phyloP scores from a whole-genome alignment of 164 flowering plant species.

The Piper betle region DNA sequence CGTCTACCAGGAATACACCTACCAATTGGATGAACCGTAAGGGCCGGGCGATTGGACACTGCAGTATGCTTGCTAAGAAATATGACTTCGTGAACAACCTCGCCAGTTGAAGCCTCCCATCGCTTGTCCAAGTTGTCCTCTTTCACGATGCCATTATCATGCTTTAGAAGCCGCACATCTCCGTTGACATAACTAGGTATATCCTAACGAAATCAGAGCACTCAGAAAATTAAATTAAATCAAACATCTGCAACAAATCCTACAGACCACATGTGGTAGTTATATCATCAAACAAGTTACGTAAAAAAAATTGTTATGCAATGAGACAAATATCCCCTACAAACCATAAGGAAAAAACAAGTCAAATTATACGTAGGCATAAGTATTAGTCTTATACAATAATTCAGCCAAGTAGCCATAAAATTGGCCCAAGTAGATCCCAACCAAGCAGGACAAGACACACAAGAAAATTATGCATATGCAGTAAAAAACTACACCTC shows the following conservation, averaged over 20 bases:
- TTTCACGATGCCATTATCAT: constrained; percentile 44
- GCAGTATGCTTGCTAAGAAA: constrained; percentile 82
- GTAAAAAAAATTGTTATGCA: background rate
- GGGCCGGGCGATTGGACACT: constrained; percentile 74
- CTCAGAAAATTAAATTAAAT: background rate
- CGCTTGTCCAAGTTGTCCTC: constrained; percentile 74
- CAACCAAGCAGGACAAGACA: too few relatives aligned
- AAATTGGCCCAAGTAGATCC: too few relatives aligned
- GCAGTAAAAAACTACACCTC: too few relatives aligned
- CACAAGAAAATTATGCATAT: too few relatives aligned
- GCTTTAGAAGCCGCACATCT: constrained; percentile 50
- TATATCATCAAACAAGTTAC: background rate
- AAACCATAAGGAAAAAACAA: too few relatives aligned
- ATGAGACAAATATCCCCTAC: background rate
- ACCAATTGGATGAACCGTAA: constrained; percentile 95
- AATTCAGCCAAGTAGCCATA: too few relatives aligned
- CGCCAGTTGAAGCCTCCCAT: constrained; percentile 73
- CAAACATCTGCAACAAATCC: background rate
- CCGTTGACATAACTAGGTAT: constrained; percentile 47
- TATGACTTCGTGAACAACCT: constrained; percentile 59
- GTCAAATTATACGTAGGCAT: too few relatives aligned
- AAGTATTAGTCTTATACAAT: too few relatives aligned
- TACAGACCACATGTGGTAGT: background rate
- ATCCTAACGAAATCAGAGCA: constrained; percentile 15
- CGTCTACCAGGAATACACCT: background rate